Evolutionary conservation across 495 filamentous ascomycete species (phyloP).

Genomic region (Hypoxylon intermedium): DNA sequence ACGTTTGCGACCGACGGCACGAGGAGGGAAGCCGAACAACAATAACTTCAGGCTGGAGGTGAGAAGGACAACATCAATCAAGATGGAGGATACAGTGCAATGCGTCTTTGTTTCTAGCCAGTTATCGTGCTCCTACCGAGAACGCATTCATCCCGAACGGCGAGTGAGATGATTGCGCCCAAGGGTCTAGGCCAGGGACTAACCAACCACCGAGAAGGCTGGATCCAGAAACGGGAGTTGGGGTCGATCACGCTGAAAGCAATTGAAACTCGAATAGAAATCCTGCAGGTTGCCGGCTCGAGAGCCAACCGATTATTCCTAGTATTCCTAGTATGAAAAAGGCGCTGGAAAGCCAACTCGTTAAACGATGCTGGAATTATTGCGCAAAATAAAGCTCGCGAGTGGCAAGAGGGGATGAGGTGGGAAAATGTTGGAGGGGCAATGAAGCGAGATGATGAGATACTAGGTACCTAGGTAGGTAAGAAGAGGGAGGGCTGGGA

Average conservation of each 20-base stretch:
- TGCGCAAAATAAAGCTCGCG: constrained; percentile 18
- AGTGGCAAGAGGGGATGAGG: constrained; percentile 30
- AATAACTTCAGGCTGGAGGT: constrained; percentile 17
- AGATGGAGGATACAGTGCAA: constrained; percentile 17
- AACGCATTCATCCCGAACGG: constrained; percentile 40
- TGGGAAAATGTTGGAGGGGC: constrained; percentile 31
- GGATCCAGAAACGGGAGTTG: constrained; percentile 43
- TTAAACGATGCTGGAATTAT: constrained; percentile 21
- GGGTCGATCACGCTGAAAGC: constrained; percentile 42
- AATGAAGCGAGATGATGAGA: constrained; percentile 43
- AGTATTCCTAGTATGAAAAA: constrained; percentile 7
- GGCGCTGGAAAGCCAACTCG: no score
- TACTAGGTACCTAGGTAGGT: constrained; percentile 29
- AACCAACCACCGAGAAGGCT: constrained; percentile 42
- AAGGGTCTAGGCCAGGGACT: constrained; percentile 40
- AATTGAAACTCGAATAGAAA: constrained; percentile 27
- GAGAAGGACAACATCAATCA: constrained; percentile 25
- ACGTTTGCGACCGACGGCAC: constrained; percentile 31
- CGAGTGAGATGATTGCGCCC: constrained; percentile 41
- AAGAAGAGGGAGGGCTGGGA: constrained; percentile 34
- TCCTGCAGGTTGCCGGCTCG: constrained; percentile 26
- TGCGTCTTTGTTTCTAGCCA: constrained; percentile 27
- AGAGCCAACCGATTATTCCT: constrained; percentile 20
- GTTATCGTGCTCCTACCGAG: constrained; percentile 35
- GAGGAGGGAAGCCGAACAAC: background rate